Conservation (phyloP, 2,329 filamentous ascomycete genomes). For the Trichophyton rubrum region DNA sequence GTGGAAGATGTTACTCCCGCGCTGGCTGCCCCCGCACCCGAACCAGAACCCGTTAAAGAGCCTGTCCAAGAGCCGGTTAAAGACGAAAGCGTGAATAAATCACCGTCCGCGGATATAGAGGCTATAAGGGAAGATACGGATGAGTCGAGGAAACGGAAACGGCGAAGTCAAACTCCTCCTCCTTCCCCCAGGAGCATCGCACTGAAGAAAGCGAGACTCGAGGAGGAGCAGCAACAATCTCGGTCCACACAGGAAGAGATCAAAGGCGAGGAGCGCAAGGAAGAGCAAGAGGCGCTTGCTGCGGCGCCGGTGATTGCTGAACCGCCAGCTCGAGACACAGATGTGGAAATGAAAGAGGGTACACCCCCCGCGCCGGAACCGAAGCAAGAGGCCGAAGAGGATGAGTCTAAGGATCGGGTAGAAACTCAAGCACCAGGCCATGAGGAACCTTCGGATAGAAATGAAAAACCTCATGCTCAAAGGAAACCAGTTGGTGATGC, state of each 20-base stretch:
- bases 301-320: not conserved
- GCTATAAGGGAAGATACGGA: slow-evolving; percentile 30
- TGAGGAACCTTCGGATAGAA: slow-evolving; percentile 14
- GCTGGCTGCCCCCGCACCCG: slow-evolving; percentile 13
- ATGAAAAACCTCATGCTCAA: slow-evolving; percentile 16
- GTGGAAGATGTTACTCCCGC: slow-evolving; percentile 12
- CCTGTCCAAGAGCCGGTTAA: slow-evolving; percentile 18
- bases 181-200: slow-evolving; percentile 42
- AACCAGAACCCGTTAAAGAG: slow-evolving; percentile 18
- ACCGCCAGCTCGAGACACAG: not conserved
- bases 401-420: slow-evolving; percentile 6
- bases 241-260: not conserved
- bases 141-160: slow-evolving; percentile 54
- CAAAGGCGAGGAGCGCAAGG: not conserved
- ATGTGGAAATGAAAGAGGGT: slow-evolving; percentile 4
- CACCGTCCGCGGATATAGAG: slow-evolving; percentile 19
- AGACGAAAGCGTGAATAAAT: slow-evolving; percentile 7
- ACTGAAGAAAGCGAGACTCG: slow-evolving; percentile 44
- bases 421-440: slow-evolving; percentile 5
- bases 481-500: slow-evolving; percentile 30
- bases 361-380: not conserved
- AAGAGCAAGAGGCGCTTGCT: not conserved
- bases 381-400: not conserved
- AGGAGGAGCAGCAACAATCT: slow-evolving; percentile 17
- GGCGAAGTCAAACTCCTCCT: slow-evolving; percentile 51